phyloP scores from a whole-genome alignment of 1,284 basidiomycete genomes.

The Microbotryum intermedium region DNA sequence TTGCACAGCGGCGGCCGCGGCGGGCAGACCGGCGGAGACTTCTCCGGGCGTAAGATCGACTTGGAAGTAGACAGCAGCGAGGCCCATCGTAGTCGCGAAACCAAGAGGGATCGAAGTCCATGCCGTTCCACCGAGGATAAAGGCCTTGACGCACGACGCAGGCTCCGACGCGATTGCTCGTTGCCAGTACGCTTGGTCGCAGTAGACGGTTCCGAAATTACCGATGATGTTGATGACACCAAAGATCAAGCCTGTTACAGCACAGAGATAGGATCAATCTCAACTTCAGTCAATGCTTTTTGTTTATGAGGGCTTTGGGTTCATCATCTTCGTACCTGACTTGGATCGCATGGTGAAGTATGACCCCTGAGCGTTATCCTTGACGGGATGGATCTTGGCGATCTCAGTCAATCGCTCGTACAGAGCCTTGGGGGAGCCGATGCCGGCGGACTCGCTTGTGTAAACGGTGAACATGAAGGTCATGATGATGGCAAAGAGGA shows the following conservation, averaged over 20 bases:
- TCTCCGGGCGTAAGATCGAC: constrained; percentile 40
- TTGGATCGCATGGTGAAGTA: constrained; percentile 57
- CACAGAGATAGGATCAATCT: constrained; percentile 44
- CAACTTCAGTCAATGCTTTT: neutral
- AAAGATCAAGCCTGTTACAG: constrained; percentile 73
- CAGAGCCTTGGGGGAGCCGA: constrained; percentile 44
- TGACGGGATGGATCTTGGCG: constrained; percentile 45
- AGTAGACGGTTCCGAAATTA: constrained; percentile 73
- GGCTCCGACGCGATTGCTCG: constrained; percentile 37
- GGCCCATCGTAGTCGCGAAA: constrained; percentile 11
- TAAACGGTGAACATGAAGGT: constrained; percentile 61
- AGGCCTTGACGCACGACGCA: constrained; percentile 34
- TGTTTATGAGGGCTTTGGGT: too few species aligned
- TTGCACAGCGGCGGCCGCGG: constrained; percentile 54
- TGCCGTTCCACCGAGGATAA: constrained; percentile 41
- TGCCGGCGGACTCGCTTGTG: constrained; percentile 49
- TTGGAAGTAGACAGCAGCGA: constrained; percentile 13
- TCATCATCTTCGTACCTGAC: too few species aligned
- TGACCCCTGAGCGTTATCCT: constrained; percentile 53
- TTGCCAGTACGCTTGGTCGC: constrained; percentile 48
- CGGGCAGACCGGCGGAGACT: constrained; percentile 74
- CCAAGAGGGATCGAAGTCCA: constrained; percentile 72
- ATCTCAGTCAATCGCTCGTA: constrained; percentile 37
- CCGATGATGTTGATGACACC: constrained; percentile 72
- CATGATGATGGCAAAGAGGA: constrained; percentile 71